Conservation (phyloP, 2,329 filamentous ascomycete species). For the Periconia macrospinosa region DNA sequence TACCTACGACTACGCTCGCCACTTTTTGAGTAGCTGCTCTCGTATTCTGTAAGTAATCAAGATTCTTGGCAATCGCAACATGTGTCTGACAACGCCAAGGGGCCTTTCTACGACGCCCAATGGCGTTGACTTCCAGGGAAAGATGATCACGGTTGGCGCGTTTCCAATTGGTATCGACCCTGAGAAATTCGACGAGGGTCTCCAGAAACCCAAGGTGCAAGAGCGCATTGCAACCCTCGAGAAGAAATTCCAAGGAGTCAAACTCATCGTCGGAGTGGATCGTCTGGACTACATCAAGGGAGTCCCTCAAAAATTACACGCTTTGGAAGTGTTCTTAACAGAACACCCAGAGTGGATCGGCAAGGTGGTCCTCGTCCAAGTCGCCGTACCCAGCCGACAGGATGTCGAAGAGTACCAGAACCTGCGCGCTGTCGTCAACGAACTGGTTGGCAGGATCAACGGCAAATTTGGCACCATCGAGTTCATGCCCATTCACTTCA, state of each 20-base stretch:
- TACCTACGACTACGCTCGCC: constrained; percentile 97
- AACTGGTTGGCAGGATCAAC: constrained; percentile 95
- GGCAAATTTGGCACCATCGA: constrained; percentile 96
- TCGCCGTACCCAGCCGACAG: constrained; percentile 90
- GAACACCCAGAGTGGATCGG: constrained; percentile 98
- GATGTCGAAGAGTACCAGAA: constrained; percentile 99
- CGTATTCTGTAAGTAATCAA: constrained; percentile 71
- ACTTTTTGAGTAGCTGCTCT: constrained; percentile 96
- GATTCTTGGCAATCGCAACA: neutral
- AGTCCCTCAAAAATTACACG: constrained; percentile 95
- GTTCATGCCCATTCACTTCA: constrained; percentile 98
- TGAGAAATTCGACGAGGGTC: constrained; percentile 88
- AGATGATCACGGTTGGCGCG: constrained; percentile 86
- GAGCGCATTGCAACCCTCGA: constrained; percentile 82
- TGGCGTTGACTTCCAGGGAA: constrained; percentile 86
- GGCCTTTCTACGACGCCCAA: constrained; percentile 82
- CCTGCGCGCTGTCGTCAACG: constrained; percentile 90
- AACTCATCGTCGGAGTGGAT: constrained; percentile 95
- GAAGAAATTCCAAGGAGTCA: constrained; percentile 92
- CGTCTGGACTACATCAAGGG: constrained; percentile 99
- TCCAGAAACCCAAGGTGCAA: constrained; percentile 83
- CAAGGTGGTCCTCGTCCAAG: constrained; percentile 93
- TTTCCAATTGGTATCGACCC: constrained; percentile 98
- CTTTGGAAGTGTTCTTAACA: constrained; percentile 92
- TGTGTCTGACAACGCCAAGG: constrained; percentile 33